These are phyloP conservation scores for Ulota crispa DNA, from an alignment of 225 moss, liverwort and hornwort species.

Conservation along the genomic window DNA sequence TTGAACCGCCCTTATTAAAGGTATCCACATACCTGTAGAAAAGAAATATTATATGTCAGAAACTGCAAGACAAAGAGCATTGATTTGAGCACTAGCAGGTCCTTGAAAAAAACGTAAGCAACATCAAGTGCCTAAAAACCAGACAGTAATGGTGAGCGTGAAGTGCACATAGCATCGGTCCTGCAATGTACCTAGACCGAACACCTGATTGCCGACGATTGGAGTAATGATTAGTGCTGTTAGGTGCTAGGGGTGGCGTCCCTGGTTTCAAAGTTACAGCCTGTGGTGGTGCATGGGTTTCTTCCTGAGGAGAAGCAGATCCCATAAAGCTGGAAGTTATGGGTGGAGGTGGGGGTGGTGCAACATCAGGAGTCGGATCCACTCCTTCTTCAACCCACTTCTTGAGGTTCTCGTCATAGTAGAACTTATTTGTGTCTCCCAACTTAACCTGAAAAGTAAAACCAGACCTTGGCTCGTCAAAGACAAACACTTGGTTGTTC, in stretches of 20 bases:
- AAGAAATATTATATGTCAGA: background rate
- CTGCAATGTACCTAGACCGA: slow-evolving; percentile 70
- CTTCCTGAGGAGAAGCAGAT: slow-evolving; percentile 42
- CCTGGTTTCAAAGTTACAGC: slow-evolving; percentile 59
- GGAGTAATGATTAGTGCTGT: slow-evolving; percentile 74
- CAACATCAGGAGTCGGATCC: slow-evolving; percentile 61
- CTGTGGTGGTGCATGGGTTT: slow-evolving; percentile 39
- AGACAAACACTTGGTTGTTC: background rate
- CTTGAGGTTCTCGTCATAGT: slow-evolving; percentile 89
- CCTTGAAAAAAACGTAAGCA: background rate
- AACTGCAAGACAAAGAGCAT: background rate
- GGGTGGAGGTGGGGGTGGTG: slow-evolving; percentile 77
- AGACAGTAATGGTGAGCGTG: background rate
- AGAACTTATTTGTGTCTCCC: slow-evolving; percentile 86
- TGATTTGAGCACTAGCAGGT: background rate
- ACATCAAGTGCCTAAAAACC: background rate
- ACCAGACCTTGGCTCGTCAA: background rate
- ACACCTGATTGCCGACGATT: slow-evolving; percentile 74
- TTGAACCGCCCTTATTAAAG: slow-evolving; percentile 77
- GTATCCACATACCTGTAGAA: slow-evolving; percentile 91
- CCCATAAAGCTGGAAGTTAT: slow-evolving; percentile 54
- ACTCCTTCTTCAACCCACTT: slow-evolving; percentile 98
- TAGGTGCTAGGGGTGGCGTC: slow-evolving; percentile 90
- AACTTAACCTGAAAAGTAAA: slow-evolving; percentile 69
- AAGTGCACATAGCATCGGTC: background rate